Percentiles rank a stretch among this genome's conserved stretches.
phyloP scores from a whole-genome alignment of 371 early-diverging fungal genomes.

The Rhizopus delemar region DNA sequence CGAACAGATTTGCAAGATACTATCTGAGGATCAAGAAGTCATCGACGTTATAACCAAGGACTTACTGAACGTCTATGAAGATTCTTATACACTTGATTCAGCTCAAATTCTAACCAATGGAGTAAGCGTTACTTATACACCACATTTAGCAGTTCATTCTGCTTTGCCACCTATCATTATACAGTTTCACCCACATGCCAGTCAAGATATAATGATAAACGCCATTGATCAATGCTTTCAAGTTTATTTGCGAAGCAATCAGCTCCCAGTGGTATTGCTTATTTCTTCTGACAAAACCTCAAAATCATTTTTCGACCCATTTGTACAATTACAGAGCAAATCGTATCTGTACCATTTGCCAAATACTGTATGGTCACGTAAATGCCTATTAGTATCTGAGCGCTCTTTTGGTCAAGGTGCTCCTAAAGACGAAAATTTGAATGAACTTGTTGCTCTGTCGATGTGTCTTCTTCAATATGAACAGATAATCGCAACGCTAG shows the following conservation, averaged over 20 bases:
- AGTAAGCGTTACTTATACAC: conserved; percentile 15
- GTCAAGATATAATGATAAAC: conserved; percentile 18
- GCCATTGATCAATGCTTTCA: conserved; percentile 19
- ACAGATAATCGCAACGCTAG: conserved; percentile 5
- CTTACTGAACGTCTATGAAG: conserved; percentile 17
- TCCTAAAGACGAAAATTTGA: conserved; percentile 2
- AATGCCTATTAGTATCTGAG: conserved; percentile 7
- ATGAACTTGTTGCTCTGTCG: conserved; percentile 7
- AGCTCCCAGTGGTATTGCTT: conserved; percentile 17
- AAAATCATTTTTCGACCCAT: conserved; percentile 8
- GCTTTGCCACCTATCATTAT: conserved; percentile 16
- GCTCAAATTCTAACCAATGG: conserved; percentile 17
- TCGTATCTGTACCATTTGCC: conserved; percentile 6
- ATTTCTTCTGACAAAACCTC: conserved; percentile 20
- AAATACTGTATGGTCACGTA: conserved; percentile 1
- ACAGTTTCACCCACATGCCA: conserved; percentile 12
- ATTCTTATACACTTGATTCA: conserved; percentile 15
- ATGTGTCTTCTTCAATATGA: conserved; percentile 4
- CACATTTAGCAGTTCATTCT: conserved; percentile 18
- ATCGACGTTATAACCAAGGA: conserved; percentile 14
- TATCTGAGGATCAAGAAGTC: conserved; percentile 16
- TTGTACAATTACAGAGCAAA: conserved; percentile 2
- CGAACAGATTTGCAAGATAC: conserved; percentile 8
- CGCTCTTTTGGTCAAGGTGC: background rate
- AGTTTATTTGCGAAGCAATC: conserved; percentile 18